Conservation (phyloP, 441 rosid species). For the Raphanus hybrid region DNA sequence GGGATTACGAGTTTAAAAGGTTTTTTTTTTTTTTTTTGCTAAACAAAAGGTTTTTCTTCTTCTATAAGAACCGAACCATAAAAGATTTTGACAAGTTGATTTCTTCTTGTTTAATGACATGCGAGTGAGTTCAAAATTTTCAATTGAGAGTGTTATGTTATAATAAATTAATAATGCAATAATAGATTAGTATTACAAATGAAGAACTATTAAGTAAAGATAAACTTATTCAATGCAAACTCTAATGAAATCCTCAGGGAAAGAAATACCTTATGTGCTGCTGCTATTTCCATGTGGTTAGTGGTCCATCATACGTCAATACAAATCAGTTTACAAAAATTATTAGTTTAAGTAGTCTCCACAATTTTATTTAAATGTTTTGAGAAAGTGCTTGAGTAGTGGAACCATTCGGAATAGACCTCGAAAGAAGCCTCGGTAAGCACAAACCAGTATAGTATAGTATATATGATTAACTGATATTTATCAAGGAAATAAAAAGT, state of each 20-base stretch:
- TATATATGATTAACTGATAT: neutral
- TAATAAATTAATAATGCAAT: neutral
- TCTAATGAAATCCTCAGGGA: neutral
- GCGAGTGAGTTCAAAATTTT: neutral
- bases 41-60: neutral
- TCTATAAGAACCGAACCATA: constrained; percentile 1
- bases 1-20: neutral
- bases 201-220: neutral
- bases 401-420: constrained; percentile 27
- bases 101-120: neutral
- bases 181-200: neutral
- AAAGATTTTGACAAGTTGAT: neutral
- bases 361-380: neutral
- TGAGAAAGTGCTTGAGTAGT: constrained; percentile 37
- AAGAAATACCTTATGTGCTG: constrained; percentile 22
- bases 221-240: neutral
- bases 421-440: constrained; percentile 37
- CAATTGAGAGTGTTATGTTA: constrained; percentile 14
- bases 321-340: neutral
- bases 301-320: constrained; percentile 36
- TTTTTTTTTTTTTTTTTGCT: neutral
- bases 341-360: neutral
- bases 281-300: constrained; percentile 42
- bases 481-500: neutral
- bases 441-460: constrained; percentile 3